These are phyloP conservation scores for Tylopilus sp. DNA, from an alignment of 768 basidiomycete genomes.

Conservation along the genomic window DNA sequence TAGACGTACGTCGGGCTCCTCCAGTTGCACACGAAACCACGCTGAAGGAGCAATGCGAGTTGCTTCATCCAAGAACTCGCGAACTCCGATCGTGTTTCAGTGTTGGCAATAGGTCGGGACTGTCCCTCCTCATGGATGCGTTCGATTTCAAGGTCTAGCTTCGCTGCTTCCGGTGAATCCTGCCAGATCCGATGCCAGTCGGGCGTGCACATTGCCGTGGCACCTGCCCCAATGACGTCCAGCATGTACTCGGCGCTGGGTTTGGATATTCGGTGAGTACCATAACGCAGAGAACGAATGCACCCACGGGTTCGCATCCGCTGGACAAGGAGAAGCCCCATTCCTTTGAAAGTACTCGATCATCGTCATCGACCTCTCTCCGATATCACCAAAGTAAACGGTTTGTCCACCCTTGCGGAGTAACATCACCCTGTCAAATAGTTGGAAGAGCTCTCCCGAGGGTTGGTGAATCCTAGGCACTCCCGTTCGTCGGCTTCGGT, in stretches of 20 bases:
- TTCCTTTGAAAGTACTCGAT: conserved; percentile 24
- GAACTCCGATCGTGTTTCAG: conserved; percentile 29
- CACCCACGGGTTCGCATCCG: conserved; percentile 25
- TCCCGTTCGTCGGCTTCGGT: neutral
- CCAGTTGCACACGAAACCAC: conserved; percentile 34
- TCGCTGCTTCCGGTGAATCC: conserved; percentile 30
- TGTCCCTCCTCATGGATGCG: conserved; percentile 39
- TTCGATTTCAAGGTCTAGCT: conserved; percentile 41
- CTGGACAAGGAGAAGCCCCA: conserved; percentile 17
- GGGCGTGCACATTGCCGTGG: conserved; percentile 38
- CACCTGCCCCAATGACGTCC: conserved; percentile 55
- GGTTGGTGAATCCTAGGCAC: neutral
- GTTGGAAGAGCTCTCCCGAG: conserved; percentile 40
- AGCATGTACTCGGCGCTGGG: conserved; percentile 46
- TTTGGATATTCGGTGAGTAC: neutral
- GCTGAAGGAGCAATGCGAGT: conserved; percentile 11
- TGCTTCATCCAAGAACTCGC: conserved; percentile 41
- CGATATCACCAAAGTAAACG: conserved; percentile 60
- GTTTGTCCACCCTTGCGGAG: conserved; percentile 56
- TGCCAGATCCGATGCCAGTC: conserved; percentile 49
- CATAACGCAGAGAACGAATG: no score
- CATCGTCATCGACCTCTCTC: conserved; percentile 20
- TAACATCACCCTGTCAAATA: conserved; percentile 49
- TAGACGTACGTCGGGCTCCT: conserved; percentile 38
- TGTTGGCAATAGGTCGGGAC: conserved; percentile 18